Percentiles rank a stretch among this genome's conserved stretches.
Evolutionary conservation across 345 rosid species (phyloP).

Genomic region (Eucalyptus virginea): DNA sequence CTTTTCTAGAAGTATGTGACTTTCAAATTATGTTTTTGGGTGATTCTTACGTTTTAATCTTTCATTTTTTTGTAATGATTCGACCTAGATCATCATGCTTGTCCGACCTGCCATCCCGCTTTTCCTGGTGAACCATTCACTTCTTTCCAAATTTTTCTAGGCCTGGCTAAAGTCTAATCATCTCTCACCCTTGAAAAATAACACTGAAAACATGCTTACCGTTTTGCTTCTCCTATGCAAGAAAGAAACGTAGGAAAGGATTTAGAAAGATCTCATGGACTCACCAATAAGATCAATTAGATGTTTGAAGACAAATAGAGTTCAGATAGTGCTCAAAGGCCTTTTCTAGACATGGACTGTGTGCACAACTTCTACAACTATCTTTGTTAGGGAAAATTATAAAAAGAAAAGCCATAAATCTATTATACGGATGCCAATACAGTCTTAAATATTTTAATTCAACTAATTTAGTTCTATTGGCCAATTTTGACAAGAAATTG

Average conservation of each 20-base stretch:
- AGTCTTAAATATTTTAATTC: background rate
- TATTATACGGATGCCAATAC: background rate
- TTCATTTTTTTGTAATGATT: background rate
- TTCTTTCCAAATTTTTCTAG: background rate
- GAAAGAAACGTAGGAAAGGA: background rate
- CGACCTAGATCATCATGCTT: background rate
- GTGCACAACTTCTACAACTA: background rate
- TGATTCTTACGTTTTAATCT: background rate
- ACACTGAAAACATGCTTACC: background rate
- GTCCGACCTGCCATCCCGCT: background rate
- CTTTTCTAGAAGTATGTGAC: background rate
- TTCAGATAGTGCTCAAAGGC: background rate
- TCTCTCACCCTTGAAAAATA: background rate
- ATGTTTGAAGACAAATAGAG: background rate
- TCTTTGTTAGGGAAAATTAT: background rate
- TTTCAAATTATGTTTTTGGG: background rate
- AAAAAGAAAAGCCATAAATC: rapidly evolving
- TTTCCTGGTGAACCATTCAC: background rate
- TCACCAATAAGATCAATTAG: background rate
- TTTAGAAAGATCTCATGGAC: background rate
- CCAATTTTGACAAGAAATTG: rapidly evolving
- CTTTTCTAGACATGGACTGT: background rate
- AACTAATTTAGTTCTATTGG: rapidly evolving
- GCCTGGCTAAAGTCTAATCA: background rate
- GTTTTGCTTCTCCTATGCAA: background rate